These are phyloP conservation scores for Penicillium sp. DNA, from an alignment of 2,329 filamentous ascomycete genomes.

Conservation along the genomic window DNA sequence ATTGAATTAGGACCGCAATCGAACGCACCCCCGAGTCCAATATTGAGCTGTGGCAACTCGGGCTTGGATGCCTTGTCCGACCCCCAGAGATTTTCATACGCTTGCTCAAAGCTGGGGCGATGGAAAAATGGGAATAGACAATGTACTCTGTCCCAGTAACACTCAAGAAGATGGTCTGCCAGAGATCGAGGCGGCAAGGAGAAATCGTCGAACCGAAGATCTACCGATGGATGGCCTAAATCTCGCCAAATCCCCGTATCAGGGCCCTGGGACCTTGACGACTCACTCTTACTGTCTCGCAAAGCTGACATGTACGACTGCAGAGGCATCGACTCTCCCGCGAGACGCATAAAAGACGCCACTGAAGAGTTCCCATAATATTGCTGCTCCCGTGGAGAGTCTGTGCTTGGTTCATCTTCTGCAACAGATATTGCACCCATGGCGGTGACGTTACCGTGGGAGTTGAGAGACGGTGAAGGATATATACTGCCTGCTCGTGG, in stretches of 20 bases:
- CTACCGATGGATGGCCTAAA: constrained; percentile 10
- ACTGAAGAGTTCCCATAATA: constrained; percentile 43
- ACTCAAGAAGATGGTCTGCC: constrained; percentile 41
- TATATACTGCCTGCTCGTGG: constrained; percentile 4
- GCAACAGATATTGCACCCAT: constrained; percentile 41
- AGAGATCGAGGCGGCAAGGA: constrained; percentile 40
- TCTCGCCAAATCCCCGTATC: constrained; percentile 11
- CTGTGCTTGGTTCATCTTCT: constrained; percentile 19
- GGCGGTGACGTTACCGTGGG: constrained; percentile 31
- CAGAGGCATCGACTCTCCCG: constrained; percentile 27
- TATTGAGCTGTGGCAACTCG: constrained; percentile 20
- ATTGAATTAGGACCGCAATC: constrained; percentile 34
- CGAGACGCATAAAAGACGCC: constrained; percentile 41
- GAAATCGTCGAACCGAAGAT: constrained; percentile 30
- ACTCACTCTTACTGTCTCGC: constrained; percentile 4
- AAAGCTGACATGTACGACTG: constrained; percentile 14
- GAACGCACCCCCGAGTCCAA: constrained; percentile 34
- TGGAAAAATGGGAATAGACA: constrained; percentile 48
- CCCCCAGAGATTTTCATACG: constrained; percentile 41
- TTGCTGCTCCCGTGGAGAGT: constrained; percentile 25
- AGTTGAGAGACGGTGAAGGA: constrained; percentile 12
- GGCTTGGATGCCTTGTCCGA: constrained; percentile 16
- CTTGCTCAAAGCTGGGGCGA: constrained; percentile 39
- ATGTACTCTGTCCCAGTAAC: constrained; percentile 41
- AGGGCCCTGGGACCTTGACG: constrained; percentile 3